These are phyloP conservation scores for Boletellus emodensis DNA, from an alignment of 768 basidiomycete genomes.

Conservation along the genomic window DNA sequence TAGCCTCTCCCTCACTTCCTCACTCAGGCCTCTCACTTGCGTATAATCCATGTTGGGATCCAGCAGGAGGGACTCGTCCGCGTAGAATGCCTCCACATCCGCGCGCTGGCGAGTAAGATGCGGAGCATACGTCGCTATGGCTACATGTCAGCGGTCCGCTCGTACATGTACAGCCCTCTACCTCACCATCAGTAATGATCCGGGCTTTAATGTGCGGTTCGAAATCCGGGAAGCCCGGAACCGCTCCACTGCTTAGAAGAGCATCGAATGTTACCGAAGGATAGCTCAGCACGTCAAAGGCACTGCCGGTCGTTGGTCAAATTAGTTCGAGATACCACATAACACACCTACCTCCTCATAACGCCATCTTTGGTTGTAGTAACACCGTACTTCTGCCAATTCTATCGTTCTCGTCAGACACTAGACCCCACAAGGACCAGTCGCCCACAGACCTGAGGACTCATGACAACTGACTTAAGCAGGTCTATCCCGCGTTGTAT, in stretches of 20 bases:
- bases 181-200: constrained; percentile 67
- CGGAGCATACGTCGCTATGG: constrained; percentile 55
- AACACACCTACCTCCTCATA: constrained; percentile 36
- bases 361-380: constrained; percentile 40
- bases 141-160: background rate
- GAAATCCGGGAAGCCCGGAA: constrained; percentile 39
- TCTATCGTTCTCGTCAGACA: constrained; percentile 23
- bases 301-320: constrained; percentile 42
- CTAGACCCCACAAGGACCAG: too few relatives aligned
- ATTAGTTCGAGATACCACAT: background rate
- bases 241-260: constrained; percentile 44
- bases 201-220: constrained; percentile 53
- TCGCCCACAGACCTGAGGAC: constrained; percentile 36
- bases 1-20: constrained; percentile 69
- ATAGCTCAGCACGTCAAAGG: constrained; percentile 67
- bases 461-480: constrained; percentile 34
- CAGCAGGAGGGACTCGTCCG: constrained; percentile 70
- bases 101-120: constrained; percentile 70
- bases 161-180: background rate
- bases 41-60: constrained; percentile 70
- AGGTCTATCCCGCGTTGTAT: constrained; percentile 32
- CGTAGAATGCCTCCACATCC: constrained; percentile 68
- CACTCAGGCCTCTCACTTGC: constrained; percentile 62
- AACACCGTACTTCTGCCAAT: constrained; percentile 43
- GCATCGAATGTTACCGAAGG: constrained; percentile 44